Conservation (phyloP, 2,329 filamentous ascomycete species). For the Orbilia brochopaga region DNA sequence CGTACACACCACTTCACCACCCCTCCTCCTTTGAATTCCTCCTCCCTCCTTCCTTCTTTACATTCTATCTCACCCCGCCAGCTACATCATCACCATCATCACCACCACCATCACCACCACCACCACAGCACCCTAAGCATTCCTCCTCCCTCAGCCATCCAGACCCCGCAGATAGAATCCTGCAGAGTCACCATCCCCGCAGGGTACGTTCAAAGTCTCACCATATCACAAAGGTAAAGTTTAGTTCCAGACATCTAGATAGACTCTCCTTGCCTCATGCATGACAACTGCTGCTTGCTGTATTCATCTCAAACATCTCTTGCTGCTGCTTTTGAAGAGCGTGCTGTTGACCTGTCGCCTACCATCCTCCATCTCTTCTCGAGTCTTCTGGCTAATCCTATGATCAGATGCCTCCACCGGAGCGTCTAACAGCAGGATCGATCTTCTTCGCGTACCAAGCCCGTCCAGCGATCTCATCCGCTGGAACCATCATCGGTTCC, state of each 20-base stretch:
- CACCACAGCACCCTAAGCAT: not conserved
- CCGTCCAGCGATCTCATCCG: slow-evolving; percentile 32
- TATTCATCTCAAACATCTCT: too few relatives aligned
- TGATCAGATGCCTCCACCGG: slow-evolving; percentile 30
- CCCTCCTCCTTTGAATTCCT: not conserved
- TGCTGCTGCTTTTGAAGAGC: too few relatives aligned
- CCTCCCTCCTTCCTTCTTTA: not conserved
- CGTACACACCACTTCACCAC: not conserved
- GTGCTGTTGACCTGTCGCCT: not conserved
- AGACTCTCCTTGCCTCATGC: too few relatives aligned
- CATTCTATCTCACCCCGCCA: too few relatives aligned
- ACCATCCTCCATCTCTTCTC: slow-evolving; percentile 1
- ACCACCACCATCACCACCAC: not conserved
- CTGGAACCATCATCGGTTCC: slow-evolving; percentile 26
- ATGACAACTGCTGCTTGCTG: too few relatives aligned
- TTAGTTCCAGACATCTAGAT: too few relatives aligned
- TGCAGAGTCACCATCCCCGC: too few relatives aligned
- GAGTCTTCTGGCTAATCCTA: not conserved
- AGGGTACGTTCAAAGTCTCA: too few relatives aligned
- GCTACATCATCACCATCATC: too few relatives aligned
- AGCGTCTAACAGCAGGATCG: slow-evolving; percentile 24
- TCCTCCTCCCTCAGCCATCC: too few relatives aligned
- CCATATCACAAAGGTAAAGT: too few relatives aligned
- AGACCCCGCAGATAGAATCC: too few relatives aligned
- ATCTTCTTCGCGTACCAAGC: slow-evolving; percentile 38